Evolutionary conservation across 2,329 filamentous ascomycete species (phyloP), one percentile per base, ranked within the genome.

Genomic region (Ceratocystis papillata): DNA sequence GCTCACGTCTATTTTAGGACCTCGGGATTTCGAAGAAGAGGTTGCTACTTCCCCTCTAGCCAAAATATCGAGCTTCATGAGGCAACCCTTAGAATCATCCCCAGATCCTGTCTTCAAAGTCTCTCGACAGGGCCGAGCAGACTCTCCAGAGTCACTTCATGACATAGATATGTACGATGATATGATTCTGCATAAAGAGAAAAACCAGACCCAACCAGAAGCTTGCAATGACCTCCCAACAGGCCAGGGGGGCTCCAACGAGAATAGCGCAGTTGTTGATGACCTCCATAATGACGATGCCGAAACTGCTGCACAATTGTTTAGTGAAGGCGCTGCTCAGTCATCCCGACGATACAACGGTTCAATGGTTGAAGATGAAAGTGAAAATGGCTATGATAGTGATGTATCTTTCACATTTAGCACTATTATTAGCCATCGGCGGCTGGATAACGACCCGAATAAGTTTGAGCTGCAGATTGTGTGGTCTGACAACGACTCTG

Each of bases 401-500:
- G 41, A 28, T 8, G 1, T 30, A 28, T 2, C 33, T 5, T 17
- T 30, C 12, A 8, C 50, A 7, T 44, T 57, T 17, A 33, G 45
- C 22, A 22, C 30, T 20, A 64, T 67, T 15, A 15, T 65, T 6
- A 44, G 25, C 7, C 66, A 67, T 20, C 62, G 66, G 12, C 33
- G 46, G 15, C 50, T 67, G n/a, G 17, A 41, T 3, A 3, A 28
- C 8, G 63, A 67, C 37, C 63, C 45, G n/a, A 67, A 68, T 10
- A 48, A 50, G 20, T 68, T 68, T 25, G 67, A 68, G 33, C 53
- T 68, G 7, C 22, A 53, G 41, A 55, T 68, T 33, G 48, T 41
- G 20, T 68, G 67, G 67, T 30, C 59, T 12, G 8, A 20, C 22
- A 33, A 37, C 20, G 60, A 62, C 7, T 8, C 25, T 10, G 25